Percentiles rank a stretch among this genome's conserved stretches.
phyloP scores from a whole-genome alignment of 331 rosid species.

The Prunus yedoensis region DNA sequence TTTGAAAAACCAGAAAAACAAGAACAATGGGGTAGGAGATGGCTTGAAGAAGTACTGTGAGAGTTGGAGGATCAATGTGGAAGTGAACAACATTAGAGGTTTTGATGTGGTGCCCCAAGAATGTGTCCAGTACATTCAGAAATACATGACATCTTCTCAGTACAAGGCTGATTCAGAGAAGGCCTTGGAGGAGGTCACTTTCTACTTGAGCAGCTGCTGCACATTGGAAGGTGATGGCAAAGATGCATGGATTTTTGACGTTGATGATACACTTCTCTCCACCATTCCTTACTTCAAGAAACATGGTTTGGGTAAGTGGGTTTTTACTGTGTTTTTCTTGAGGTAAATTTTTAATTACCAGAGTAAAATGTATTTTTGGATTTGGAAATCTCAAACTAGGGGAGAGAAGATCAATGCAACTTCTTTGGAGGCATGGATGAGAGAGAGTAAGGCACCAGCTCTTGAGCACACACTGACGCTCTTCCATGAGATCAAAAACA shows the following conservation, averaged over 20 bases:
- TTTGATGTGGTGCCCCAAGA: slow-evolving; percentile 64
- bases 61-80: slow-evolving; percentile 62
- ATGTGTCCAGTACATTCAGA: slow-evolving; percentile 48
- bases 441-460: slow-evolving; percentile 57
- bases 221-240: slow-evolving; percentile 51
- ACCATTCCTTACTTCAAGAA: slow-evolving; percentile 57
- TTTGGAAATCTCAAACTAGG: slow-evolving; percentile 29
- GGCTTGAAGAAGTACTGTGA: slow-evolving; percentile 61
- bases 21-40: slow-evolving; percentile 19
- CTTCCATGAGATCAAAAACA: slow-evolving; percentile 58
- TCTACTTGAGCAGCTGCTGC: slow-evolving; percentile 47
- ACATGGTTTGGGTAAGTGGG: slow-evolving; percentile 53
- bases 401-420: slow-evolving; percentile 57
- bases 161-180: slow-evolving; percentile 52
- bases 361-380: neutral
- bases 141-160: slow-evolving; percentile 59
- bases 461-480: slow-evolving; percentile 60
- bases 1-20: slow-evolving; percentile 24
- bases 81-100: slow-evolving; percentile 35
- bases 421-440: slow-evolving; percentile 64
- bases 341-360: neutral
- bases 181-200: slow-evolving; percentile 58
- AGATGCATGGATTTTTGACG: slow-evolving; percentile 67
- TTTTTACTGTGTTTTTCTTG: neutral
- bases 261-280: slow-evolving; percentile 72